Evolutionary conservation across 2,329 filamentous ascomycete genomes (phyloP).

Genomic region (Penicillium sp.): DNA sequence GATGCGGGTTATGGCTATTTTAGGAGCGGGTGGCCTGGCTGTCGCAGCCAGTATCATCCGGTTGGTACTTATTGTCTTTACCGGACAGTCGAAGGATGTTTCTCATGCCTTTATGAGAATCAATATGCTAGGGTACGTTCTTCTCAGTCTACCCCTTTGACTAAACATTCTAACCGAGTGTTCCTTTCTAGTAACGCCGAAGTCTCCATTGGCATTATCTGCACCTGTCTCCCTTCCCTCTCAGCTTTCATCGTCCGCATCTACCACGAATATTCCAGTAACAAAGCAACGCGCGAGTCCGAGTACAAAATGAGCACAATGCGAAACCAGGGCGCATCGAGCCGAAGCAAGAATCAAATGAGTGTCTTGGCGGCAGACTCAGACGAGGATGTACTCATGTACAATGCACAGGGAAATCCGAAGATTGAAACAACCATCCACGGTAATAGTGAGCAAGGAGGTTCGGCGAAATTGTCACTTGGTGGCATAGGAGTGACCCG

Average conservation of each 20-base stretch:
- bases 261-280: conserved; percentile 25
- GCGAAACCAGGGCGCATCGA: conserved; percentile 10
- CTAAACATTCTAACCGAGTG: conserved; percentile 26
- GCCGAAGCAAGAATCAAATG: conserved; percentile 13
- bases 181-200: conserved; percentile 30
- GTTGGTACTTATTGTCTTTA: conserved; percentile 20
- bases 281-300: conserved; percentile 16
- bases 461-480: not conserved
- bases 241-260: conserved; percentile 30
- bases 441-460: conserved; percentile 9
- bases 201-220: conserved; percentile 35
- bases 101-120: conserved; percentile 26
- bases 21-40: conserved; percentile 39
- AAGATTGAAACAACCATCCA: conserved; percentile 24
- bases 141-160: conserved; percentile 21
- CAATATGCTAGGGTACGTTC: conserved; percentile 26
- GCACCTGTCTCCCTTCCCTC: conserved; percentile 35
- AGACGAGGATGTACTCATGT: conserved; percentile 24
- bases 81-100: conserved; percentile 18
- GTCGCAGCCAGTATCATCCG: conserved; percentile 25
- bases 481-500: conserved; percentile 23
- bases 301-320: conserved; percentile 18
- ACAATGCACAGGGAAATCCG: conserved; percentile 21
- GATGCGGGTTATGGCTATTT: conserved; percentile 40
- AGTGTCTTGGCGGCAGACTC: conserved; percentile 12